A percentile compares a stretch with the other conserved stretches of the same genome.
These are phyloP conservation scores for Coprinopsis strossmayeri DNA, from an alignment of 768 basidiomycete species.

Conservation along the genomic window DNA sequence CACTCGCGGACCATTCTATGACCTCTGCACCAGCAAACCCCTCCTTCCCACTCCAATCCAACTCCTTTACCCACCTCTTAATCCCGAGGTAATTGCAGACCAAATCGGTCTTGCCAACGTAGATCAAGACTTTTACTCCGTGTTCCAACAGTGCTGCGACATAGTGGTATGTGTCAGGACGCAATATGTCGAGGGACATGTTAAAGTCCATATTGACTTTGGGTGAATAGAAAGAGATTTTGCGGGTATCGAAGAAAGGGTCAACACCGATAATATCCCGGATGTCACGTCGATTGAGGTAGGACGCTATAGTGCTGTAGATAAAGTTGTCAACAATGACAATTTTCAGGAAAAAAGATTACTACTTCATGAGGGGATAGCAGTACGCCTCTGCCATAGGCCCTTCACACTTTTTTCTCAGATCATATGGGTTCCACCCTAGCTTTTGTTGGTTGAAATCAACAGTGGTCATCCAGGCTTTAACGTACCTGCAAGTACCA, in stretches of 20 bases:
- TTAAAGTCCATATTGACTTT: constrained; percentile 45
- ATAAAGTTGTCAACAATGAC: neutral
- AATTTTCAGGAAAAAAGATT: neutral
- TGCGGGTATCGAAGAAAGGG: constrained; percentile 24
- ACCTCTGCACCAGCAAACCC: constrained; percentile 26
- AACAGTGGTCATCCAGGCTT: too few species aligned
- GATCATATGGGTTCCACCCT: constrained; percentile 62
- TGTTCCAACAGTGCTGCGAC: constrained; percentile 66
- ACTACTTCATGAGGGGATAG: constrained; percentile 46
- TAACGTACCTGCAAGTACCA: constrained; percentile 33
- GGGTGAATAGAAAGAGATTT: constrained; percentile 27
- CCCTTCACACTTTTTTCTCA: constrained; percentile 55
- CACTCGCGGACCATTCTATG: constrained; percentile 37
- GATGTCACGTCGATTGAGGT: constrained; percentile 53
- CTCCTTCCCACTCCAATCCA: constrained; percentile 65
- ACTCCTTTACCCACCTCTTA: constrained; percentile 57
- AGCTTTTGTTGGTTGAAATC: neutral
- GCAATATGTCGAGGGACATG: constrained; percentile 32
- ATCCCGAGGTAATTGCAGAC: constrained; percentile 76
- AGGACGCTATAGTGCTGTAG: constrained; percentile 37
- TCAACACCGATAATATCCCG: constrained; percentile 60
- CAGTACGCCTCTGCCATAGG: constrained; percentile 42
- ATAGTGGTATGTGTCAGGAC: constrained; percentile 48
- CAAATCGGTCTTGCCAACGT: constrained; percentile 68
- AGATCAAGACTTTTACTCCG: constrained; percentile 61